Base-by-base conservation (phyloP, 2,329 filamentous ascomycete genomes). In the Neonectria neomacrospora region DNA sequence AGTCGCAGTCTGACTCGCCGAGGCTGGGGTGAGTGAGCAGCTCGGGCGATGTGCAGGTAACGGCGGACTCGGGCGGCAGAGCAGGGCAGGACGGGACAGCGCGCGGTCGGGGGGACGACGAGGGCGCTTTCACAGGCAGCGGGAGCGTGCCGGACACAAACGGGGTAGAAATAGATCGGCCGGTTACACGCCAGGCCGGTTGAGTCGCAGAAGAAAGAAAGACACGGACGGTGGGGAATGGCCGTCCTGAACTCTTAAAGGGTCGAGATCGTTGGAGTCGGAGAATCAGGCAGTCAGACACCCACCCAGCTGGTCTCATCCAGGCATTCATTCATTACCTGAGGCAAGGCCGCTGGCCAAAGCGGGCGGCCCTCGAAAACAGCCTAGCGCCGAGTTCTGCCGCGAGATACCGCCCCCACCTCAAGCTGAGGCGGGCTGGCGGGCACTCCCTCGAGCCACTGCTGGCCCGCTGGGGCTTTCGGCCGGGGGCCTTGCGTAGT, bases 251-350 rank as follows among this genome's bases (percentile, higher is more conserved):
- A 26, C 23, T 26, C 23, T 26, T 26, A 26, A 23, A 41, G 45
- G 54, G 42, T 60, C 41, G 52, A 66, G 48, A 47, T 54, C 48
- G 61, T 54, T 52, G 54, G 61, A 67, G 66, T 41, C 62, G 61
- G 61, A 65, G 65, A 64, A 71, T 74, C 67, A 74, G 72, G 72
- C 72, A 74, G 70, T 74, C 71, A 73, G 72, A 71, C 37, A 37
- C 65, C 58, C 63, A 37, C 66, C 61, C 63, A 73, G 72, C 69
- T 71, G 69, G 62, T 68, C 61, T 65, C 61, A 64, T 65, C 66
- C 61, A 67, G 50, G 70, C 65, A 64, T 66, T 66, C 61, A 67
- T 47, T 68, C 65, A 64, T 67, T 66, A 64, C 56, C 63, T 72
- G 69, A 73, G 66, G 68, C 69, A 72, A 69, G 66, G 68, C 63